phyloP scores from a whole-genome alignment of 208 protist species.

The Herpetomonas samuelpessoai region DNA sequence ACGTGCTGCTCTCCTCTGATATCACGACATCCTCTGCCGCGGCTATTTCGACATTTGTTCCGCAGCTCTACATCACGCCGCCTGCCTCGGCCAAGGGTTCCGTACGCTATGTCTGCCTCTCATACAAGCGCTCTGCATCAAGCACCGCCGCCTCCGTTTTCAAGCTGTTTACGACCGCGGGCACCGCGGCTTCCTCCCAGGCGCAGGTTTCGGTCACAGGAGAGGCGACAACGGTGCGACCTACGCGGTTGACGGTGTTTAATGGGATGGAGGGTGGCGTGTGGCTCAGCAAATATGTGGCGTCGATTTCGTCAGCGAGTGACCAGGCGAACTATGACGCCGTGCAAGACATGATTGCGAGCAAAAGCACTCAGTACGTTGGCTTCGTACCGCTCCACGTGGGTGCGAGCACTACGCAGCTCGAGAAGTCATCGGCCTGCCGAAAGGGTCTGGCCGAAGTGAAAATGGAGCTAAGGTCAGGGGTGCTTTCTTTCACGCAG shows the following conservation, averaged over 20 bases:
- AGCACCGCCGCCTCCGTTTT: background rate
- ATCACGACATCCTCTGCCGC: background rate
- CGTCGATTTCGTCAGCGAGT: background rate
- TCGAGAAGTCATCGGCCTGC: constrained; percentile 23
- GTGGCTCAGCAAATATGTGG: constrained; percentile 28
- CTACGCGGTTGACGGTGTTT: constrained; percentile 31
- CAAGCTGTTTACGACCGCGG: background rate
- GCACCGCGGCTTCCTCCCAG: background rate
- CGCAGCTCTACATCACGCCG: background rate
- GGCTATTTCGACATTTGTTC: background rate
- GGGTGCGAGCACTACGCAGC: constrained; percentile 2
- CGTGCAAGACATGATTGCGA: constrained; percentile 11
- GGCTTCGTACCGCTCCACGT: constrained; percentile 18
- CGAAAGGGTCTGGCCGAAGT: constrained; percentile 16
- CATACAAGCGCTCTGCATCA: constrained; percentile 10
- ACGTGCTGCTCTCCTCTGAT: background rate
- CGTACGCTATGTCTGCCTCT: background rate
- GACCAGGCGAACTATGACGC: constrained; percentile 20
- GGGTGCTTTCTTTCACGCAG: constrained; percentile 31
- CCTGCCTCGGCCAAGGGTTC: background rate
- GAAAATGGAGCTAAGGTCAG: constrained; percentile 17
- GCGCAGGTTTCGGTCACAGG: background rate
- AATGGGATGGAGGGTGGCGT: constrained; percentile 45
- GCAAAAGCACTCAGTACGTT: constrained; percentile 11
- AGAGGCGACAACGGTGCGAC: background rate